Percentiles rank a stretch among this genome's conserved stretches.
Conservation (phyloP, 2,329 filamentous ascomycete genomes). For the Plenodomus tracheiphilus region DNA sequence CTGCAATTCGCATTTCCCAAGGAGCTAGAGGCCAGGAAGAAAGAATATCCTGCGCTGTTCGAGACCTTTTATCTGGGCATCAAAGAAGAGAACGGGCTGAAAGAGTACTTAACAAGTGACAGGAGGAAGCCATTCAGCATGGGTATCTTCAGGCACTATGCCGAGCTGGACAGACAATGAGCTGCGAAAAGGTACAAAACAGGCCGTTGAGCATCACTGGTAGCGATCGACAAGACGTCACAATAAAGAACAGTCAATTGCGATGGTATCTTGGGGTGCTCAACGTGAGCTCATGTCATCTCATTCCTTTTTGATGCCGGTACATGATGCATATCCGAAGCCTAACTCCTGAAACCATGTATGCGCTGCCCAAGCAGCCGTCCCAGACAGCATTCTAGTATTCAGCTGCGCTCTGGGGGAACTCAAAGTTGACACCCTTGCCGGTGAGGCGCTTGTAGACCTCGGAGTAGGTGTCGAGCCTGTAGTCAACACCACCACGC, state of each 20-base stretch:
- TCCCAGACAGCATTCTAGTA: slow-evolving; percentile 64
- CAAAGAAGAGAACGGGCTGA: slow-evolving; percentile 65
- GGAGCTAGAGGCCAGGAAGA: slow-evolving; percentile 60
- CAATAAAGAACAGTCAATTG: slow-evolving; percentile 39
- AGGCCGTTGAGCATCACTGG: background rate
- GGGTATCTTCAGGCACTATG: slow-evolving; percentile 73
- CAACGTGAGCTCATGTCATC: slow-evolving; percentile 39
- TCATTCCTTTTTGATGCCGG: slow-evolving; percentile 45
- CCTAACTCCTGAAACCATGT: slow-evolving; percentile 43
- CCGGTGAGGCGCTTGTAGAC: slow-evolving; percentile 98
- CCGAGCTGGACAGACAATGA: slow-evolving; percentile 66
- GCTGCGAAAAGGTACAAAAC: background rate
- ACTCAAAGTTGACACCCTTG: slow-evolving; percentile 97
- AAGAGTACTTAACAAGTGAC: slow-evolving; percentile 69
- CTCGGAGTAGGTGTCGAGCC: slow-evolving; percentile 99
- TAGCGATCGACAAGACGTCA: slow-evolving; percentile 19
- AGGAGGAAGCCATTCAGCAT: slow-evolving; percentile 63
- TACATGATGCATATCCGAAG: slow-evolving; percentile 46
- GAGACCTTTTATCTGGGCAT: slow-evolving; percentile 64
- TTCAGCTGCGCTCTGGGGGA: slow-evolving; percentile 84
- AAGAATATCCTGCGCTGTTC: slow-evolving; percentile 65
- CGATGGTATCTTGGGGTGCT: slow-evolving; percentile 43
- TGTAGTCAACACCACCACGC: slow-evolving; percentile 98
- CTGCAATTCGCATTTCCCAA: slow-evolving; percentile 71
- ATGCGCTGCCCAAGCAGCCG: slow-evolving; percentile 20